Base-by-base conservation (phyloP, 768 basidiomycete genomes). In the Sporobolomyces phaffii region DNA sequence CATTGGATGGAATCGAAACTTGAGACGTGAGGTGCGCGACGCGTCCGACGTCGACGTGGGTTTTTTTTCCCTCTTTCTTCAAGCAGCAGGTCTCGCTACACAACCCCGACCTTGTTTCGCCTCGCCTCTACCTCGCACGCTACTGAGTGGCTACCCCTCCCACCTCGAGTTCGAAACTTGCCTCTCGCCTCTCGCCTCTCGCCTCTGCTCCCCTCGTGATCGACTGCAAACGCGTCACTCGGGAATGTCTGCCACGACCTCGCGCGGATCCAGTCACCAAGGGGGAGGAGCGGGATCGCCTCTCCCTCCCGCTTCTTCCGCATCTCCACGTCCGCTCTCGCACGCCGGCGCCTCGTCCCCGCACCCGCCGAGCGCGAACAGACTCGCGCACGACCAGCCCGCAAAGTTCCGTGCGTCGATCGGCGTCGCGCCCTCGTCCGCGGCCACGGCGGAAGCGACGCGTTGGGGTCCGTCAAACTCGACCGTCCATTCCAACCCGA, bases 71-170 rank as follows among this genome's bases (percentile, higher is more conserved):
- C 38, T 38, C 52, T 40, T 26, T 24, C 34, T 40, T 31, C n/a
- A n/a, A 31, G 51, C 51, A 52, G 51, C 51, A 52, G 51, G 51
- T 52, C 51, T 52, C 51, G 51, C 51, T 52, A 6, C 29, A 5
- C 49, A 8, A 5, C 29, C n/a, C 9, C 29, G 49, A 51, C n/a
- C 49, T 6, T 10, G 49, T 6, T 7, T 33, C 51, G 11, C 11
- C 51, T 18, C 29, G 5, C 29, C 51, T 52, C 22, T 52, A 4
- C 20, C 51, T 34, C 24, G 13, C 29, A 7, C 5, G 52, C 52
- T 54, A 54, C 52, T 41, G 52, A 40, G 52, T 54, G n/a, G 52
- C 36, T 38, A 31, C 5, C 31, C 34, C 50, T 15, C 15, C 24
- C 48, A 13, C 28, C 26, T 13, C 8, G 28, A 29, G 48, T 49